Evolutionary conservation across 1,139 yeast species (phyloP).

Genomic region (Debaryomyces udenii): DNA sequence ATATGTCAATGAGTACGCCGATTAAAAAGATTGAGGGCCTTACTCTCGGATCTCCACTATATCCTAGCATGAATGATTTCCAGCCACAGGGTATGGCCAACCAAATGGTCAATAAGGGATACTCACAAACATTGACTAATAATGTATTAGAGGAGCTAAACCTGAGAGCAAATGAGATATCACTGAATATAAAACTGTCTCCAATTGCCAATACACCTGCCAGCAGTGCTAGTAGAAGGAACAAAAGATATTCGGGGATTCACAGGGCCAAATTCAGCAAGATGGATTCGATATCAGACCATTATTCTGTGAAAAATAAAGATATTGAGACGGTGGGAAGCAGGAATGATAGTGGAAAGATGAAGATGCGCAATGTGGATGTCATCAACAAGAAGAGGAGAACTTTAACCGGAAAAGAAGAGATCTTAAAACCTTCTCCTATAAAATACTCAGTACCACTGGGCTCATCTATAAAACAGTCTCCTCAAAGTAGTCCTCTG

Average conservation of each 20-base stretch:
- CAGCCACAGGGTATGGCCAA: conserved; percentile 9
- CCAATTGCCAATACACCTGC: conserved; percentile 9
- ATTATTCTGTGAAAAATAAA: conserved; percentile 32
- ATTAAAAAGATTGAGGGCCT: conserved; percentile 41
- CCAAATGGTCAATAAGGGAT: conserved; percentile 44
- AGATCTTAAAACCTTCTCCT: conserved; percentile 6
- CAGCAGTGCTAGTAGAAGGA: conserved; percentile 18
- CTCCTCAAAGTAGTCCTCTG: conserved; percentile 23
- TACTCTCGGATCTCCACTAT: conserved; percentile 31
- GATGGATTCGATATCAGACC: conserved; percentile 47
- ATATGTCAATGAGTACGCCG: conserved; percentile 38
- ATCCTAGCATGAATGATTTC: conserved; percentile 21
- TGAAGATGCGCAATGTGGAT: conserved; percentile 13
- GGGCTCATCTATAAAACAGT: conserved; percentile 8
- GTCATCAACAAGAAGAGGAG: conserved; percentile 35
- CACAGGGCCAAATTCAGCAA: conserved; percentile 38
- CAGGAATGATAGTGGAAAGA: conserved; percentile 15
- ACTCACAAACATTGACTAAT: conserved; percentile 42
- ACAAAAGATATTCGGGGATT: conserved; percentile 36
- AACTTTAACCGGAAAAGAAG: conserved; percentile 32
- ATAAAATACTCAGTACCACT: conserved; percentile 1
- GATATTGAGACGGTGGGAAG: neutral
- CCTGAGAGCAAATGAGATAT: conserved; percentile 35
- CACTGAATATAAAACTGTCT: conserved; percentile 21
- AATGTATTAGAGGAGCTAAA: conserved; percentile 47